A percentile compares a stretch with the other conserved stretches of the same genome.
Evolutionary conservation across 176 grass and related monocot species (phyloP).

Genomic region (Bonia amplexicaulis): DNA sequence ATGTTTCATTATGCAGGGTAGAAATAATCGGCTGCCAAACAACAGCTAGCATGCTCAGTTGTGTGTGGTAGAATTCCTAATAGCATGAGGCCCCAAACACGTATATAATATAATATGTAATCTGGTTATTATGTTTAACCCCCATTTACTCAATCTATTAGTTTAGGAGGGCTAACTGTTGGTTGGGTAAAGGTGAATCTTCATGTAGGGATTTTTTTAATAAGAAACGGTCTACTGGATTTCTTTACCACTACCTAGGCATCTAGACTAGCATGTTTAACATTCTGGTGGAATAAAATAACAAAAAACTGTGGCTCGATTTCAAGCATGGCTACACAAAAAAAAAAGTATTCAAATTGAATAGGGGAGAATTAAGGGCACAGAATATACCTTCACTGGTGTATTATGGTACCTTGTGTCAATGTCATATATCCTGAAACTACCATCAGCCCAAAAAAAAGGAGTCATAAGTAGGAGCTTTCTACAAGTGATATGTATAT

Average conservation of each 20-base stretch:
- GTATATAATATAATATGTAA: not conserved
- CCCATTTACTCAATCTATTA: not conserved
- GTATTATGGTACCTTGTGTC: constrained; percentile 84
- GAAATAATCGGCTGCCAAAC: constrained; percentile 1
- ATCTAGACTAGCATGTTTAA: not conserved
- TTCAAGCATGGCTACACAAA: not conserved
- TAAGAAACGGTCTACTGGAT: not conserved
- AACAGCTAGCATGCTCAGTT: not conserved
- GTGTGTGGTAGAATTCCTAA: not conserved
- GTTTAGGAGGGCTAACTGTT: not conserved
- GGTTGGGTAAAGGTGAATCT: not conserved
- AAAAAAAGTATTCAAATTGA: not conserved
- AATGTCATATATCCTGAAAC: constrained; percentile 79
- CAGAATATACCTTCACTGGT: constrained; percentile 72
- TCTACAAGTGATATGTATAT: not conserved
- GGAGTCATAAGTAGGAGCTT: constrained; percentile 10
- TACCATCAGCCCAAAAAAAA: constrained; percentile 23
- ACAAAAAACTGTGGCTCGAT: not conserved
- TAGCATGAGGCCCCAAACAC: not conserved
- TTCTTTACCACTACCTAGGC: constrained; percentile 2
- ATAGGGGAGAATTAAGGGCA: not conserved
- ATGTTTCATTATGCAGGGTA: not conserved
- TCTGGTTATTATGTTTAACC: not conserved
- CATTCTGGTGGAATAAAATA: not conserved
- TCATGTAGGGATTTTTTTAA: not conserved